phyloP scores from a whole-genome alignment of 495 filamentous ascomycete genomes.

The Xylaria bambusicola region DNA sequence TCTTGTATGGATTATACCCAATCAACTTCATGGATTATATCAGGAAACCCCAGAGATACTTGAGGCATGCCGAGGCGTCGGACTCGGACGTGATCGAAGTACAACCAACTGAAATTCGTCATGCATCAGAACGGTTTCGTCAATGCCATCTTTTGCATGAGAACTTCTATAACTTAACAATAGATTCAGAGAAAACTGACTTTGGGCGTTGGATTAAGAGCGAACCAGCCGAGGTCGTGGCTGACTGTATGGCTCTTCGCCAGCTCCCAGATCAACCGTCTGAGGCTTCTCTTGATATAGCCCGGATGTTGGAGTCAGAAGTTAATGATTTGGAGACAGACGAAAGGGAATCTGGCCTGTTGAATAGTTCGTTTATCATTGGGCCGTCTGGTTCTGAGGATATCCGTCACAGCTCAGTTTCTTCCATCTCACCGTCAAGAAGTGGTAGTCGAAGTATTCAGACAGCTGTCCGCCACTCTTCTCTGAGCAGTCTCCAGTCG shows the following conservation, averaged over 20 bases:
- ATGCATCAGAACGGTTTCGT: constrained; percentile 66
- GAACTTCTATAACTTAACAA: constrained; percentile 70
- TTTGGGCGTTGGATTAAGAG: constrained; percentile 70
- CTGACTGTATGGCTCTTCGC: constrained; percentile 62
- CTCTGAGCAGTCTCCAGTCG: constrained; percentile 44
- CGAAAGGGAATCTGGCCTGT: constrained; percentile 28
- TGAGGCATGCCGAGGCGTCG: constrained; percentile 62
- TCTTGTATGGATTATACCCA: constrained; percentile 77
- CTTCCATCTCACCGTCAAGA: constrained; percentile 43
- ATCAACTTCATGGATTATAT: constrained; percentile 78
- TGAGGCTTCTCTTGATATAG: constrained; percentile 7
- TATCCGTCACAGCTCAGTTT: constrained; percentile 52
- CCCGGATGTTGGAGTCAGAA: constrained; percentile 12
- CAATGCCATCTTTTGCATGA: constrained; percentile 69
- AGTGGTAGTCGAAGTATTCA: constrained; percentile 29
- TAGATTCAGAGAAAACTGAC: constrained; percentile 71
- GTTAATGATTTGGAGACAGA: constrained; percentile 25
- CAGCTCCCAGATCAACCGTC: constrained; percentile 25
- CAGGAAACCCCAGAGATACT: constrained; percentile 69
- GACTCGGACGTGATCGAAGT: constrained; percentile 70
- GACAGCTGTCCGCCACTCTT: constrained; percentile 34
- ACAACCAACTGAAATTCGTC: constrained; percentile 67
- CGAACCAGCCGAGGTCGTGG: constrained; percentile 70
- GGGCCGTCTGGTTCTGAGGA: constrained; percentile 13
- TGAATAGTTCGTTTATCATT: constrained; percentile 34